Conservation (phyloP, 1,139 yeast genomes). For the Sugiyamaella japonica region DNA sequence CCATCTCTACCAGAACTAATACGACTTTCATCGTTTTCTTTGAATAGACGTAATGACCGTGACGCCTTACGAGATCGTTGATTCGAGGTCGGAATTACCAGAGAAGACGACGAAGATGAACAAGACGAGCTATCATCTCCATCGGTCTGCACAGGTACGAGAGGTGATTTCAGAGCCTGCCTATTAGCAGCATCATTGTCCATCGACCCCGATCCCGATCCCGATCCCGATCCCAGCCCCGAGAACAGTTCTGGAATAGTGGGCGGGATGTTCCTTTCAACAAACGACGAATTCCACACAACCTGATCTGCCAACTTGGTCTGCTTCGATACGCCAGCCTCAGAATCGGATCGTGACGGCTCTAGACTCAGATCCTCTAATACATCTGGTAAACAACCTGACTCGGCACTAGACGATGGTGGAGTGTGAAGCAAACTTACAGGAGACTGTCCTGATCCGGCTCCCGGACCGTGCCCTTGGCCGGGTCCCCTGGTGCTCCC, state of each 20-base stretch:
- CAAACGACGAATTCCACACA: constrained; percentile 7
- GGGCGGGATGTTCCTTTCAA: too few species aligned
- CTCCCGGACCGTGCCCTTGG: not conserved
- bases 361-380: constrained; percentile 11
- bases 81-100: constrained; percentile 6
- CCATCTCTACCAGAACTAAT: constrained; percentile 17
- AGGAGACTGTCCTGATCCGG: constrained; percentile 3
- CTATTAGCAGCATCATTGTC: not conserved
- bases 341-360: not conserved
- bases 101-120: constrained; percentile 12
- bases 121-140: constrained; percentile 1
- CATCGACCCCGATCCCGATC: too few species aligned
- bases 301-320: not conserved
- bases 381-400: not conserved
- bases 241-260: not conserved
- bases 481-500: constrained; percentile 10
- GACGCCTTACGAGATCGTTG: constrained; percentile 53
- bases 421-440: not conserved
- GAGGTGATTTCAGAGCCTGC: not conserved
- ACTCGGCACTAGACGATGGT: not conserved
- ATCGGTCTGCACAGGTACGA: not conserved
- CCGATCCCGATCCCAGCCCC: too few species aligned
- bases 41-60: constrained; percentile 50
- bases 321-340: not conserved
- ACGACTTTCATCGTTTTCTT: constrained; percentile 38